Percentiles rank a stretch among this genome's conserved stretches.
Conservation (phyloP, 768 basidiomycete genomes). For the Lactarius vividus region DNA sequence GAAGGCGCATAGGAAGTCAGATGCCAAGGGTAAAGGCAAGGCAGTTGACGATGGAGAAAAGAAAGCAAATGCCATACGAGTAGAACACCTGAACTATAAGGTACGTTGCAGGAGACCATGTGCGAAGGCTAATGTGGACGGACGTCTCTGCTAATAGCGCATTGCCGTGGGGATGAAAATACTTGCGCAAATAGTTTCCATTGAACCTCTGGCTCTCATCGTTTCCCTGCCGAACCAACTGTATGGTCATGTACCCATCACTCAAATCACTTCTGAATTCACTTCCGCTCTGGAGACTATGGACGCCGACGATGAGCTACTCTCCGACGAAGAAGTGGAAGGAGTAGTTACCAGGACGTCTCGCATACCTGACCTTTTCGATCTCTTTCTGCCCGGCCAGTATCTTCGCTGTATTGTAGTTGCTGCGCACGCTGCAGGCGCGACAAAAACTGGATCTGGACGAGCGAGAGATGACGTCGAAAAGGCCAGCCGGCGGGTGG, state of each 20-base stretch:
- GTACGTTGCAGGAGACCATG: conserved; percentile 38
- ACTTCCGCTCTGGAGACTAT: conserved; percentile 67
- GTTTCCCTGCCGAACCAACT: conserved; percentile 96
- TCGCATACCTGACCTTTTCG: conserved; percentile 61
- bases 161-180: conserved; percentile 81
- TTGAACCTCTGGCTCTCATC: conserved; percentile 86
- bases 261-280: conserved; percentile 79
- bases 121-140: not conserved
- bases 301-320: conserved; percentile 47
- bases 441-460: conserved; percentile 57
- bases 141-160: conserved; percentile 48
- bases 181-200: conserved; percentile 79
- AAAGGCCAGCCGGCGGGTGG: conserved; percentile 72
- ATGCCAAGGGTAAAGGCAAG: conserved; percentile 36
- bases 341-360: conserved; percentile 34
- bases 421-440: conserved; percentile 62
- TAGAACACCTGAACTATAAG: conserved; percentile 95
- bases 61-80: conserved; percentile 54
- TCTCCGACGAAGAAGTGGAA: conserved; percentile 49
- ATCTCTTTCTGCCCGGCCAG: conserved; percentile 81
- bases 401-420: conserved; percentile 80
- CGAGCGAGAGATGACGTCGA: conserved; percentile 64
- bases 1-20: conserved; percentile 50
- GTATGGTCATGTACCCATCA: conserved; percentile 90
- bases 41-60: conserved; percentile 41